Percentiles rank a stretch among this genome's conserved stretches.
phyloP scores from a whole-genome alignment of 2,329 filamentous ascomycete species.

The Penicillium thymicola region DNA sequence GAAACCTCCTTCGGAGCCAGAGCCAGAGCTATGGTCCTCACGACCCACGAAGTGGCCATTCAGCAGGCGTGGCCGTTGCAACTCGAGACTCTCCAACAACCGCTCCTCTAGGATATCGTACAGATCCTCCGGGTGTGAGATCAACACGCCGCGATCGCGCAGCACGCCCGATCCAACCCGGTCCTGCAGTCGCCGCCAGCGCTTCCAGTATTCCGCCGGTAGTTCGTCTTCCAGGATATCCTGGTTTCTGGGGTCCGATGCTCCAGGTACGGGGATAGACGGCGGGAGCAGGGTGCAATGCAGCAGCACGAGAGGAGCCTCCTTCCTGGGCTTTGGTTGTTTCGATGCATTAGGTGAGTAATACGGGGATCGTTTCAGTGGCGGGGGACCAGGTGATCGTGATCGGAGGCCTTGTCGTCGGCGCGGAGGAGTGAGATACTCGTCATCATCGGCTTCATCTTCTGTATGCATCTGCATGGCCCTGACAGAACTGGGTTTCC shows the following conservation, averaged over 20 bases:
- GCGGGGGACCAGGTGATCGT: constrained; percentile 33
- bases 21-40: constrained; percentile 24
- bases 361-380: constrained; percentile 33
- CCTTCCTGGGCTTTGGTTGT: constrained; percentile 39
- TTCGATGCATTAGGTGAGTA: constrained; percentile 31
- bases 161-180: constrained; percentile 53
- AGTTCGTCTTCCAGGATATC: constrained; percentile 50
- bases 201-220: constrained; percentile 44
- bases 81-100: constrained; percentile 58
- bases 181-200: constrained; percentile 53
- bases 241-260: constrained; percentile 32
- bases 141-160: constrained; percentile 57
- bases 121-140: constrained; percentile 61
- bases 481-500: constrained; percentile 45
- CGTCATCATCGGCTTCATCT: constrained; percentile 41
- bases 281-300: constrained; percentile 59
- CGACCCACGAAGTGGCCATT: constrained; percentile 56
- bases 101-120: constrained; percentile 63
- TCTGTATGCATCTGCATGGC: constrained; percentile 46
- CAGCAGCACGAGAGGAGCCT: constrained; percentile 58
- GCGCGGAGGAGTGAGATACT: constrained; percentile 37
- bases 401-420: constrained; percentile 33
- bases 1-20: constrained; percentile 25
- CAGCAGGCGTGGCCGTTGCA: constrained; percentile 54
- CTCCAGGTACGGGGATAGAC: constrained; percentile 47